phyloP scores from a whole-genome alignment of 2,329 filamentous ascomycete genomes.

The Aspergillus fischeri region DNA sequence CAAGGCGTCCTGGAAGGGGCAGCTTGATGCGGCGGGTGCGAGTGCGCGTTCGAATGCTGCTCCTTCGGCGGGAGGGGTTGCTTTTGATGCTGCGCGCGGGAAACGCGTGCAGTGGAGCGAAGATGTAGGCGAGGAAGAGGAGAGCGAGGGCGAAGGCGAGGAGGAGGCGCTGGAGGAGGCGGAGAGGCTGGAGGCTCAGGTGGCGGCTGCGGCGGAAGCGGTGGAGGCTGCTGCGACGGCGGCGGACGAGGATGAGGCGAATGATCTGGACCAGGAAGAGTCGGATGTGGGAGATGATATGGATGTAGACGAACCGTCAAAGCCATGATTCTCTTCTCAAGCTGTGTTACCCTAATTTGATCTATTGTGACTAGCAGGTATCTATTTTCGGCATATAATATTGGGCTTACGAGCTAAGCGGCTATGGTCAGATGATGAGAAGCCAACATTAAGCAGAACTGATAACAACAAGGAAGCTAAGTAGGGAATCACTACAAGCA shows the following conservation, averaged over 20 bases:
- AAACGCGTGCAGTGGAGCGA: constrained; percentile 1
- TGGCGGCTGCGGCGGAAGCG: constrained; percentile 23
- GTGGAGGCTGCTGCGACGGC: constrained; percentile 17
- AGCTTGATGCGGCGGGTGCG: constrained; percentile 12
- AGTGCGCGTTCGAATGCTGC: constrained; percentile 10
- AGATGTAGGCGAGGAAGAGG: not conserved
- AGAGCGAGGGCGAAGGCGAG: constrained; percentile 23
- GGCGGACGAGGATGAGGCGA: constrained; percentile 22
- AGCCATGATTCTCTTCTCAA: not conserved
- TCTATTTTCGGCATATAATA: too few species aligned
- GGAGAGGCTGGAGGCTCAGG: constrained; percentile 28
- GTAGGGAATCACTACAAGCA: not conserved
- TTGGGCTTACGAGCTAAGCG: too few species aligned
- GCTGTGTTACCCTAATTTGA: not conserved
- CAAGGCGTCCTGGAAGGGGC: constrained; percentile 17
- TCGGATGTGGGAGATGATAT: constrained; percentile 10
- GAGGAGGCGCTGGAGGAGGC: constrained; percentile 30
- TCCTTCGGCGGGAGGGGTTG: not conserved
- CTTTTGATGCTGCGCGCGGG: not conserved
- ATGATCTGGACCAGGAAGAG: constrained; percentile 13
- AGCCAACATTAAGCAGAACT: too few species aligned
- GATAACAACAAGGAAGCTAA: not conserved
- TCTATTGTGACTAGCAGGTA: too few species aligned
- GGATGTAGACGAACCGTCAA: constrained; percentile 1
- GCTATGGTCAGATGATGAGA: too few species aligned